phyloP scores from a whole-genome alignment of 1,284 basidiomycete genomes.

The Tilletia walkeri region DNA sequence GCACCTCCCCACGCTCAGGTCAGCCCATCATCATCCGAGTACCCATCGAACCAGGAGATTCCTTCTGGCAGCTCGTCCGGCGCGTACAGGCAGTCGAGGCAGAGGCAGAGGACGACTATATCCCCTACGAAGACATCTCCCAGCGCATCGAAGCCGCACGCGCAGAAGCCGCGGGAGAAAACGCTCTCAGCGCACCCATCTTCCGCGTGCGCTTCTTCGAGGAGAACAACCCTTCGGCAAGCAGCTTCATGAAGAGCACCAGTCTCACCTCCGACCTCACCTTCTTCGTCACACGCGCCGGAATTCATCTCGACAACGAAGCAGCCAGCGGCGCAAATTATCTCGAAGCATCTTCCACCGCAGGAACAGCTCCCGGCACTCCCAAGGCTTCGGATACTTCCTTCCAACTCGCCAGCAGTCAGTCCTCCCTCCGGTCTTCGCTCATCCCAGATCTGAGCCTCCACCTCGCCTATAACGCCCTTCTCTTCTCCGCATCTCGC shows the following conservation, averaged over 20 bases:
- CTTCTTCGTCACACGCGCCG: slow-evolving; percentile 61
- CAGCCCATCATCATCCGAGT: slow-evolving; percentile 83
- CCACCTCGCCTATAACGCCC: slow-evolving; percentile 86
- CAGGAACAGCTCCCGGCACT: slow-evolving; percentile 12
- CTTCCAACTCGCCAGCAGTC: not conserved
- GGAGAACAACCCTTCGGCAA: slow-evolving; percentile 68
- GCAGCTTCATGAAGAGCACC: slow-evolving; percentile 56
- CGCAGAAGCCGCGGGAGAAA: slow-evolving; percentile 31
- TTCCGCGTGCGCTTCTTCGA: slow-evolving; percentile 97
- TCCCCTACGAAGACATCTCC: slow-evolving; percentile 80
- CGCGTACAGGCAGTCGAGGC: slow-evolving; percentile 78
- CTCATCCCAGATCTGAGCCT: slow-evolving; percentile 68
- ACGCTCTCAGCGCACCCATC: slow-evolving; percentile 58
- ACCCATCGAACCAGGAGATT: slow-evolving; percentile 78
- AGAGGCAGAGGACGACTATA: slow-evolving; percentile 77
- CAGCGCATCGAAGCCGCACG: slow-evolving; percentile 56
- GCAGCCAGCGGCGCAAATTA: slow-evolving; percentile 3
- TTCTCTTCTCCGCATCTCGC: slow-evolving; percentile 80
- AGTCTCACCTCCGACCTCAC: slow-evolving; percentile 88
- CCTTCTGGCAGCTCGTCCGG: slow-evolving; percentile 87
- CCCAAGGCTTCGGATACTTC: slow-evolving; percentile 11
- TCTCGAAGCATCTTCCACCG: not conserved
- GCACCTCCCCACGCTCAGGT: slow-evolving; percentile 69
- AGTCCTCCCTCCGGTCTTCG: slow-evolving; percentile 52
- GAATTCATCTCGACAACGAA: slow-evolving; percentile 35